Conservation (phyloP, 345 rosid genomes). For the Conringia planisiliqua region DNA sequence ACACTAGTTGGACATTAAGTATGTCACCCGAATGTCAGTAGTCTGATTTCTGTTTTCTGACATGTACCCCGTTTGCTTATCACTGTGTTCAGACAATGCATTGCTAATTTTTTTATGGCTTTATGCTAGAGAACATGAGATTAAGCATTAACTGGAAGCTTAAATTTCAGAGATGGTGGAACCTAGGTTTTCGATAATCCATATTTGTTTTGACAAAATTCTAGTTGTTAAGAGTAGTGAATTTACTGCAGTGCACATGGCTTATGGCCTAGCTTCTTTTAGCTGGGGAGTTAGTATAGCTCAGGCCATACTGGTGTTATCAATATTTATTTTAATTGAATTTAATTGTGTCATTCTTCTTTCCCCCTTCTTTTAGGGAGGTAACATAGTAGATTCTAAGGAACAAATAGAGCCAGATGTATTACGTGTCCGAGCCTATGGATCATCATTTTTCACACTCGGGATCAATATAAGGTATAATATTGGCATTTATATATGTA, state of each 20-base stretch:
- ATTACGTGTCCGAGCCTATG: conserved; percentile 81
- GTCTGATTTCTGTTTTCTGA: neutral
- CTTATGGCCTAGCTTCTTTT: neutral
- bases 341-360: neutral
- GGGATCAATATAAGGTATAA: conserved; percentile 86
- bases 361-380: conserved; percentile 48
- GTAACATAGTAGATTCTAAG: conserved; percentile 37
- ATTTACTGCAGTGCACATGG: neutral
- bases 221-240: neutral
- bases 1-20: neutral
- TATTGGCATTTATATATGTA: neutral
- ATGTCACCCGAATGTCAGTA: neutral
- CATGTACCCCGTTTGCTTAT: neutral
- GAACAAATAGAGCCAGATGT: conserved; percentile 66
- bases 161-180: neutral
- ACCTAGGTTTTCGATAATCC: neutral
- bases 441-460: conserved; percentile 79
- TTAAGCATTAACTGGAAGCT: neutral
- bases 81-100: neutral
- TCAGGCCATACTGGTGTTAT: neutral
- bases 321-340: neutral
- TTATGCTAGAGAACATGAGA: neutral
- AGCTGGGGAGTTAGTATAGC: conserved; percentile 6
- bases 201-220: neutral
- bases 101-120: neutral